Conservation (phyloP, 805 yeast species). For the Jamesozyma gamospora region DNA sequence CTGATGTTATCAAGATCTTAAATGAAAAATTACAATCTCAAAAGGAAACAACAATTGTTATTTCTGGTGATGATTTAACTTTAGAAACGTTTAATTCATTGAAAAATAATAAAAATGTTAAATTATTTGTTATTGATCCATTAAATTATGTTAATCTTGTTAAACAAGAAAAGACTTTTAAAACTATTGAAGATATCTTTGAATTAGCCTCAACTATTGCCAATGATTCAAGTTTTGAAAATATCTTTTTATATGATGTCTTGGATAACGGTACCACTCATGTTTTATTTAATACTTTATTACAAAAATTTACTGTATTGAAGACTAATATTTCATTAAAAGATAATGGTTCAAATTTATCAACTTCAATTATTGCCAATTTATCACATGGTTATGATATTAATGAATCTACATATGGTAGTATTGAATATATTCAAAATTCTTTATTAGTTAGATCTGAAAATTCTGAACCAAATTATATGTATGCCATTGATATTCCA, state of each 20-base stretch:
- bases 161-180: no score
- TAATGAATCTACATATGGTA: conserved; percentile 40
- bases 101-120: no score
- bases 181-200: neutral
- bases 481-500: conserved; percentile 31
- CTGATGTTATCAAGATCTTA: conserved; percentile 43
- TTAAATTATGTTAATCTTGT: no score
- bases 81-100: no score
- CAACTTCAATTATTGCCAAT: conserved; percentile 71
- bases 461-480: conserved; percentile 47
- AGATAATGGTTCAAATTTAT: conserved; percentile 66
- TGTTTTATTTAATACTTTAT: neutral
- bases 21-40: conserved; percentile 27
- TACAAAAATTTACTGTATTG: neutral
- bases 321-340: no score
- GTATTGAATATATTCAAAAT: conserved; percentile 56
- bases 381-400: conserved; percentile 47
- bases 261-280: neutral
- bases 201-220: neutral
- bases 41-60: conserved; percentile 45
- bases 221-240: neutral
- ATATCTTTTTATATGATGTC: neutral
- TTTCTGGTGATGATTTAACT: conserved; percentile 80
- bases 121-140: no score
- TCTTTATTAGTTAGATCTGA: conserved; percentile 43